A percentile compares a stretch with the other conserved stretches of the same genome.
Evolutionary conservation across 2,329 filamentous ascomycete species (phyloP).

Genomic region (Fusarium cyanostomum): DNA sequence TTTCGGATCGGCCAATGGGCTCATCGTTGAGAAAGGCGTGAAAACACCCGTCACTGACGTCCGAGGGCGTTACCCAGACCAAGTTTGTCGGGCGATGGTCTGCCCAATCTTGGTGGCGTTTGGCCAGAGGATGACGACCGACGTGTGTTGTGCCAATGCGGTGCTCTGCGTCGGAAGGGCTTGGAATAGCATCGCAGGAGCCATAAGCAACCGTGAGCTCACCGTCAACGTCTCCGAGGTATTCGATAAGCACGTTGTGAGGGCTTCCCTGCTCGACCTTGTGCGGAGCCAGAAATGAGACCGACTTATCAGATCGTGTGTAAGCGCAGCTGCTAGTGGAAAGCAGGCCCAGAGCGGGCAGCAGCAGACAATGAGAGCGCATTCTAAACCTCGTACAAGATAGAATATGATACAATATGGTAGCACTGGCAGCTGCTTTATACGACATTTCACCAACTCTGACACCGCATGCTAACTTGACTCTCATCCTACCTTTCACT

Average conservation of each 20-base stretch:
- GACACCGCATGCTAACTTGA: too few species aligned
- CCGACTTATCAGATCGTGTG: background rate
- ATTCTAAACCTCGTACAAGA: background rate
- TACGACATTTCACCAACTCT: too few species aligned
- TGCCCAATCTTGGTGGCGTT: conserved; percentile 31
- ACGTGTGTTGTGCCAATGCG: conserved; percentile 35
- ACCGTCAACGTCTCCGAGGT: conserved; percentile 30
- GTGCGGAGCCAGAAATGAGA: background rate
- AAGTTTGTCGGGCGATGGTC: conserved; percentile 30
- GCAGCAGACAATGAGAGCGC: background rate
- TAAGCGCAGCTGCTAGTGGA: background rate
- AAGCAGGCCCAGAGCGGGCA: background rate
- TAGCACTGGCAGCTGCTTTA: too few species aligned
- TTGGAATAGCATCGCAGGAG: conserved; percentile 10
- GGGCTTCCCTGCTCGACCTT: conserved; percentile 4
- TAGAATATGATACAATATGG: background rate
- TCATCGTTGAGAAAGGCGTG: conserved; percentile 32
- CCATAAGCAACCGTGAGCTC: conserved; percentile 32
- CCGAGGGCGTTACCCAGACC: conserved; percentile 31
- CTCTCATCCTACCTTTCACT: too few species aligned
- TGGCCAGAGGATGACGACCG: conserved; percentile 31
- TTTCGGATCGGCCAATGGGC: conserved; percentile 32
- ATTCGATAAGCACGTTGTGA: conserved; percentile 37
- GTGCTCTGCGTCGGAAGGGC: conserved; percentile 14
- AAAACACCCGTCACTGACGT: conserved; percentile 26